phyloP scores from a whole-genome alignment of 2,329 filamentous ascomycete genomes.

The Phaeosphaeria sp. region DNA sequence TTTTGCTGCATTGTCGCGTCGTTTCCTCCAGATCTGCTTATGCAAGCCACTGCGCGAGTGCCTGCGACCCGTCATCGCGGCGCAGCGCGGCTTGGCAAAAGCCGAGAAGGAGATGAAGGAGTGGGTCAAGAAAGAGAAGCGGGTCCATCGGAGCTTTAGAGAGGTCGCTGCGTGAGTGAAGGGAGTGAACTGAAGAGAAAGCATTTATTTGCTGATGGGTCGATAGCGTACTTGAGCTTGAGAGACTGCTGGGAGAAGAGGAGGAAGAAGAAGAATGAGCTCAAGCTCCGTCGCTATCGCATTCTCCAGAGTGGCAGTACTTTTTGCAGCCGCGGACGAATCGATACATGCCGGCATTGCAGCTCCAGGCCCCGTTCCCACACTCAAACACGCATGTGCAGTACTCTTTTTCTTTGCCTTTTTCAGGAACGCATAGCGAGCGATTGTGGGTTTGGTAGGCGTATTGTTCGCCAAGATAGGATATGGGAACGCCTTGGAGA shows the following conservation, averaged over 20 bases:
- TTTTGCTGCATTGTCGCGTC: not conserved
- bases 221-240: not conserved
- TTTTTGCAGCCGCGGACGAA: constrained; percentile 18
- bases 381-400: constrained; percentile 27
- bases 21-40: not conserved
- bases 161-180: not conserved
- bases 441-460: constrained; percentile 18
- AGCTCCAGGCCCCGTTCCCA: constrained; percentile 22
- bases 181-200: not conserved
- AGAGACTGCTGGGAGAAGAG: not conserved
- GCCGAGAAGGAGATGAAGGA: not conserved
- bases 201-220: not conserved
- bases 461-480: constrained; percentile 13
- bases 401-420: constrained; percentile 6
- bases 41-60: not conserved
- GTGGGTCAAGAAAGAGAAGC: not conserved
- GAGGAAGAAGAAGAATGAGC: not conserved
- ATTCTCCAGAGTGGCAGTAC: constrained; percentile 22
- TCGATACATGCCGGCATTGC: constrained; percentile 2
- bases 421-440: constrained; percentile 11
- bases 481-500: constrained; percentile 15
- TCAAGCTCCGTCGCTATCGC: constrained; percentile 15
- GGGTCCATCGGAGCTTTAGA: not conserved
- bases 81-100: not conserved
- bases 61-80: not conserved